These are phyloP conservation scores for Tuber melanosporum DNA, from an alignment of 495 filamentous ascomycete species.

Conservation along the genomic window DNA sequence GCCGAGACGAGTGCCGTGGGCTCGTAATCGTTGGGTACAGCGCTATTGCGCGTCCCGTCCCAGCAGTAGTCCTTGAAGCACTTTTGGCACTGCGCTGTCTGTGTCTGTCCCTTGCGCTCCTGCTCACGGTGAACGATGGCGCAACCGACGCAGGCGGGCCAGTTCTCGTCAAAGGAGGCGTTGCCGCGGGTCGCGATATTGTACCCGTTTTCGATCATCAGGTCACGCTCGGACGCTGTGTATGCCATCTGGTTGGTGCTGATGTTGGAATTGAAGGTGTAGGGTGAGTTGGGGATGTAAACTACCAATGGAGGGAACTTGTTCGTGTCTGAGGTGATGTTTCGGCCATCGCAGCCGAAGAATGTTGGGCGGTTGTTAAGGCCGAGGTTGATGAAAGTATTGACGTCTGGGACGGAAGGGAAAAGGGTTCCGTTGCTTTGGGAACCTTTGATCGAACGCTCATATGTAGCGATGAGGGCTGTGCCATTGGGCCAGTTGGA, in stretches of 20 bases:
- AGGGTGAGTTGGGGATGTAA: conserved; percentile 85
- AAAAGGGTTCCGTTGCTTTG: conserved; percentile 79
- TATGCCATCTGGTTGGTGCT: conserved; percentile 64
- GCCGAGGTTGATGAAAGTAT: conserved; percentile 81
- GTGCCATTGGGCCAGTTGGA: conserved; percentile 83
- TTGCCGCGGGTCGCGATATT: conserved; percentile 77
- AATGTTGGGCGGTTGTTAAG: conserved; percentile 83
- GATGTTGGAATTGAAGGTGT: conserved; percentile 63
- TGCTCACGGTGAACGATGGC: conserved; percentile 75
- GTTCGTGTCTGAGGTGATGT: conserved; percentile 50
- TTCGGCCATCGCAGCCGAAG: conserved; percentile 77
- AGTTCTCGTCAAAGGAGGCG: conserved; percentile 61
- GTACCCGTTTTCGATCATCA: conserved; percentile 77
- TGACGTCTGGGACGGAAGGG: conserved; percentile 70
- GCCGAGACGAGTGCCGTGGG: conserved; percentile 10
- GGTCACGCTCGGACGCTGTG: conserved; percentile 58
- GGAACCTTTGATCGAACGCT: conserved; percentile 54
- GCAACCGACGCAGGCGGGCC: conserved; percentile 78
- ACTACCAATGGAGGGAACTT: conserved; percentile 63
- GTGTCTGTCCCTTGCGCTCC: conserved; percentile 55
- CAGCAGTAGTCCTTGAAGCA: conserved; percentile 87
- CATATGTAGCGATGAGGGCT: conserved; percentile 72
- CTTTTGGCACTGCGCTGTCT: conserved; percentile 56
- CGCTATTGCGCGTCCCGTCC: conserved; percentile 60
- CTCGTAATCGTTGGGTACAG: conserved; percentile 33